phyloP scores from a whole-genome alignment of 345 rosid genomes.

The Salix suchowensis region DNA sequence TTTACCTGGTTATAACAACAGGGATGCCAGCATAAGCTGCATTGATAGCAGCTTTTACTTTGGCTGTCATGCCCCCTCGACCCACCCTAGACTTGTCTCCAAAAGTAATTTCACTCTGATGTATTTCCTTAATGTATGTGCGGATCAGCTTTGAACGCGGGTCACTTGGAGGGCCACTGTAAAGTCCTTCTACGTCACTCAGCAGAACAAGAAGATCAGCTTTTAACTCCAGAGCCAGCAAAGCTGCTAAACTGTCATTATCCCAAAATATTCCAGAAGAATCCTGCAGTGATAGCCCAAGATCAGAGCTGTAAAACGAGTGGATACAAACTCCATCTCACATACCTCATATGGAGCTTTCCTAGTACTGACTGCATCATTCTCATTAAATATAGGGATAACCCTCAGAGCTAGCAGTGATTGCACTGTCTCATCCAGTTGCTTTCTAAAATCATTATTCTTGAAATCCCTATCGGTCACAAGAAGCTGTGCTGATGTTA shows the following conservation, averaged over 20 bases:
- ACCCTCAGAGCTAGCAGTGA: slow-evolving; percentile 66
- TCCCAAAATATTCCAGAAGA: slow-evolving; percentile 99
- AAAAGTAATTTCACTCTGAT: slow-evolving; percentile 81
- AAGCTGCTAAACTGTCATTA: slow-evolving; percentile 95
- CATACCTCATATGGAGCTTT: slow-evolving; percentile 96
- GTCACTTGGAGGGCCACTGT: slow-evolving; percentile 93
- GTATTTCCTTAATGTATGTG: slow-evolving; percentile 75
- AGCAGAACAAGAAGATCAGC: slow-evolving; percentile 93
- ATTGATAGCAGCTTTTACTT: slow-evolving; percentile 92
- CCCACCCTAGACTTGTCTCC: slow-evolving; percentile 99
- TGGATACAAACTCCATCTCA: background rate
- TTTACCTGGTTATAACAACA: slow-evolving; percentile 90
- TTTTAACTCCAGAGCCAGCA: slow-evolving; percentile 81
- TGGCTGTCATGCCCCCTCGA: slow-evolving; percentile 99
- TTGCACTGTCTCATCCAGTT: slow-evolving; percentile 70
- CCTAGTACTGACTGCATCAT: slow-evolving; percentile 96
- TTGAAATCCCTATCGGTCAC: slow-evolving; percentile 88
- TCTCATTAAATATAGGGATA: slow-evolving; percentile 92
- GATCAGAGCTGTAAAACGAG: slow-evolving; percentile 3
- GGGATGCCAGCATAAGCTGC: slow-evolving; percentile 93
- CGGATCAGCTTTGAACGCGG: slow-evolving; percentile 83
- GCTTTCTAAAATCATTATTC: slow-evolving; percentile 75
- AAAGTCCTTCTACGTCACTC: slow-evolving; percentile 98
- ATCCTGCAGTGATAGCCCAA: slow-evolving; percentile 52
- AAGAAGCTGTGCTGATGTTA: slow-evolving; percentile 91